These are phyloP conservation scores for Nicotiana undulata DNA, from an alignment of 257 asterid genomes.

Conservation along the genomic window DNA sequence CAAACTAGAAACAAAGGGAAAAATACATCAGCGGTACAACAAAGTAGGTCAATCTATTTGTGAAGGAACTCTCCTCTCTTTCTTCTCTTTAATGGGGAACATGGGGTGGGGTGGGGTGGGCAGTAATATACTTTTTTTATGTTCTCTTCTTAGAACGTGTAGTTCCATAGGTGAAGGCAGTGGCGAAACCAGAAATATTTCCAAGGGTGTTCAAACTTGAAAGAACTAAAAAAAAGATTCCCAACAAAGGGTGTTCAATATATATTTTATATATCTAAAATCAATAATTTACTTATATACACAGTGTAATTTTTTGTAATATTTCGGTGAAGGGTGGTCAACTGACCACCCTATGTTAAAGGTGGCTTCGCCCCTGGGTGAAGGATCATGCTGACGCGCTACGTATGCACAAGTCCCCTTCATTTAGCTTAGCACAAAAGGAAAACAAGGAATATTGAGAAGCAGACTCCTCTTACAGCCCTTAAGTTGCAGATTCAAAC, in stretches of 20 bases:
- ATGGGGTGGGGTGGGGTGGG: too few species aligned
- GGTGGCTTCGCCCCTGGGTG: too few species aligned
- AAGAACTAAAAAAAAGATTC: too few species aligned
- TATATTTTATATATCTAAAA: too few species aligned
- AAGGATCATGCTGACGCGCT: not conserved
- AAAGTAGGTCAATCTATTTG: not conserved
- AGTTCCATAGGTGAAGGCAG: not conserved
- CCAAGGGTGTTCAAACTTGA: too few species aligned
- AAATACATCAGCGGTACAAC: constrained; percentile 9
- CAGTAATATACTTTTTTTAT: not conserved
- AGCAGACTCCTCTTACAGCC: not conserved
- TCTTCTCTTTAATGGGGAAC: not conserved
- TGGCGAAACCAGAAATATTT: too few species aligned
- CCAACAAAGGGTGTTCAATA: too few species aligned
- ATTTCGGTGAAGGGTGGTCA: too few species aligned
- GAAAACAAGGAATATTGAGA: not conserved
- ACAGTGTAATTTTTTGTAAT: too few species aligned
- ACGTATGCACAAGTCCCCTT: not conserved
- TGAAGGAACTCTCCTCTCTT: not conserved
- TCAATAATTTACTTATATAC: too few species aligned
- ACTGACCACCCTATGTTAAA: too few species aligned
- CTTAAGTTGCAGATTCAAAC: constrained; percentile 26
- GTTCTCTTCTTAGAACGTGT: not conserved
- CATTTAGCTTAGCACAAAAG: not conserved
- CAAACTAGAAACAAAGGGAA: constrained; percentile 42